Conservation (phyloP, 257 asterid genomes). For the Fraxinus anomala region DNA sequence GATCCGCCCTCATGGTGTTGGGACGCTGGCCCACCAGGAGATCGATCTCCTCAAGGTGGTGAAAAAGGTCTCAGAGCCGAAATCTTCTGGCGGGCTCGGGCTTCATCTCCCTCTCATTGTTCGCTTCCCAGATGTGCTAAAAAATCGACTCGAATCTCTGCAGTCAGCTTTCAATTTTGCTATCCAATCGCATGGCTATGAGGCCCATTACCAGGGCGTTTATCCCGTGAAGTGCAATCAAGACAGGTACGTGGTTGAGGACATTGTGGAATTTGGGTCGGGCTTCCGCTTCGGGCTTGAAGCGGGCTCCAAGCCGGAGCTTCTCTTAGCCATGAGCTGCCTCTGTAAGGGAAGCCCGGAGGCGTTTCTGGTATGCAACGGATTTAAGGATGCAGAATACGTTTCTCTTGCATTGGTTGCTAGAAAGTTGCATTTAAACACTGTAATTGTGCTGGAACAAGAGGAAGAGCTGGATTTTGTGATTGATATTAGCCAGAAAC, state of each 20-base stretch:
- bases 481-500: conserved; percentile 45
- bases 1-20: conserved; percentile 42
- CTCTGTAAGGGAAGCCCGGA: conserved; percentile 60
- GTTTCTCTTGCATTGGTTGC: conserved; percentile 58
- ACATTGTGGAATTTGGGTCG: conserved; percentile 56
- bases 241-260: conserved; percentile 57
- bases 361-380: conserved; percentile 57
- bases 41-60: conserved; percentile 61
- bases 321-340: conserved; percentile 57
- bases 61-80: conserved; percentile 51
- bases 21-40: conserved; percentile 56
- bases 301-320: conserved; percentile 69
- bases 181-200: conserved; percentile 45
- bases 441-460: conserved; percentile 61
- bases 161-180: conserved; percentile 46
- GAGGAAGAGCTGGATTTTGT: conserved; percentile 65
- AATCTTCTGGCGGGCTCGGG: conserved; percentile 50
- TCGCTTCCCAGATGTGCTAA: conserved; percentile 56
- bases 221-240: conserved; percentile 70
- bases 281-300: conserved; percentile 54
- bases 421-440: conserved; percentile 45
- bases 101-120: conserved; percentile 52
- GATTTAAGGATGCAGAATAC: conserved; percentile 59
- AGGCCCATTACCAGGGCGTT: conserved; percentile 58
- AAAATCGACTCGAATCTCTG: conserved; percentile 55